phyloP scores from a whole-genome alignment of 2,329 filamentous ascomycete species.

The Exophiala sideris region DNA sequence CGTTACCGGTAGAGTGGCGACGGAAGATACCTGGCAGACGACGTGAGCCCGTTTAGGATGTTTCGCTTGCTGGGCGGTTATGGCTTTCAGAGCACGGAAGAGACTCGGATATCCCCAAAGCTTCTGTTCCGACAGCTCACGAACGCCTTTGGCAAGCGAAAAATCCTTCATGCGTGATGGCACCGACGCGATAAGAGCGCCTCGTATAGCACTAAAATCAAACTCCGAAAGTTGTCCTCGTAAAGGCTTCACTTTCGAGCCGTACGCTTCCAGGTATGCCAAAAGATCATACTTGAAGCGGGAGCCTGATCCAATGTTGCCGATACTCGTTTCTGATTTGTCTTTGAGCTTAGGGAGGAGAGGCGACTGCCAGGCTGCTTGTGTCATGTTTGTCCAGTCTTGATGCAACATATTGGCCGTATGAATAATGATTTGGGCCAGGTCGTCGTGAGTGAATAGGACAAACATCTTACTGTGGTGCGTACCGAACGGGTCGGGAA shows the following conservation, averaged over 20 bases:
- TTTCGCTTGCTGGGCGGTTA: constrained; percentile 45
- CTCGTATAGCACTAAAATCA: constrained; percentile 68
- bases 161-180: constrained; percentile 61
- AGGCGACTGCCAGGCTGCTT: constrained; percentile 77
- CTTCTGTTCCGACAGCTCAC: constrained; percentile 44
- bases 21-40: constrained; percentile 59
- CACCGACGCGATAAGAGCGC: constrained; percentile 72
- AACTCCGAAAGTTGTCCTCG: constrained; percentile 57
- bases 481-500: constrained; percentile 82
- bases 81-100: constrained; percentile 54
- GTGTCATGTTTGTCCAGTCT: constrained; percentile 86
- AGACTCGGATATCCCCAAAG: constrained; percentile 76
- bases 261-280: constrained; percentile 67
- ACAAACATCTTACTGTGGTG: constrained; percentile 87
- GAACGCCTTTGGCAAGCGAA: constrained; percentile 31
- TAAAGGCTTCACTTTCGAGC: constrained; percentile 49
- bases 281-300: constrained; percentile 75
- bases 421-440: constrained; percentile 75
- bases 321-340: constrained; percentile 8
- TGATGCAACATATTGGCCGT: constrained; percentile 88
- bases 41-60: constrained; percentile 35
- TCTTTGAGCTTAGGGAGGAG: constrained; percentile 53
- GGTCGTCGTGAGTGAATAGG: constrained; percentile 72
- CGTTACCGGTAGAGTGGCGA: constrained; percentile 70
- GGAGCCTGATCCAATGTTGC: constrained; percentile 57